phyloP scores from a whole-genome alignment of 257 asterid species.

The Salvia miltiorrhiza region DNA sequence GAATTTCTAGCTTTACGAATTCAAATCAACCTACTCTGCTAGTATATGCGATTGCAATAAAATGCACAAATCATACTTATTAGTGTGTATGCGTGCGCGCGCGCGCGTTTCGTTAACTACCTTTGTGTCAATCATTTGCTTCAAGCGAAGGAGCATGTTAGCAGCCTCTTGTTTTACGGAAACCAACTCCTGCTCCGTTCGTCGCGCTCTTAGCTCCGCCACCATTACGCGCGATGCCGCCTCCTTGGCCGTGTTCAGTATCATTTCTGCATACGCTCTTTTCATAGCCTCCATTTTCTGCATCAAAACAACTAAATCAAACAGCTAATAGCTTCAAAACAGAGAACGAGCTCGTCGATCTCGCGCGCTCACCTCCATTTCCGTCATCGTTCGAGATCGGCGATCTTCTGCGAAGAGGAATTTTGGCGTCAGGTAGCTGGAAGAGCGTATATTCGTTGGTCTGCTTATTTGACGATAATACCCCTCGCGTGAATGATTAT shows the following conservation, averaged over 20 bases:
- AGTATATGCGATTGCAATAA: neutral
- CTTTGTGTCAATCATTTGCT: slow-evolving; percentile 56
- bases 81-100: too few species aligned
- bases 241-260: slow-evolving; percentile 67
- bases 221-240: slow-evolving; percentile 78
- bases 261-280: slow-evolving; percentile 65
- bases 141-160: slow-evolving; percentile 57
- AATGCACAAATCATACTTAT: neutral
- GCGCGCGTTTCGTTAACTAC: slow-evolving; percentile 17
- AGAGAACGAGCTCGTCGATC: neutral
- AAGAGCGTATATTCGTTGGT: neutral
- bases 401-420: neutral
- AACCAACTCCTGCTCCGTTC: slow-evolving; percentile 44
- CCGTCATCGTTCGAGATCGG: slow-evolving; percentile 34
- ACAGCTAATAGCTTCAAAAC: neutral
- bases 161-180: slow-evolving; percentile 53
- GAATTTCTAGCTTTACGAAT: neutral
- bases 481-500: neutral
- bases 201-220: slow-evolving; percentile 51
- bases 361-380: slow-evolving; percentile 31
- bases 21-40: neutral
- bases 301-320: slow-evolving; percentile 11
- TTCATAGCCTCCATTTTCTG: slow-evolving; percentile 55
- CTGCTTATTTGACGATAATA: slow-evolving; percentile 12
- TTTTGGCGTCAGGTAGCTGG: neutral